A percentile compares a stretch with the other conserved stretches of the same genome.
Conservation (phyloP, 2,329 filamentous ascomycete genomes). For the Curvularia sp. region DNA sequence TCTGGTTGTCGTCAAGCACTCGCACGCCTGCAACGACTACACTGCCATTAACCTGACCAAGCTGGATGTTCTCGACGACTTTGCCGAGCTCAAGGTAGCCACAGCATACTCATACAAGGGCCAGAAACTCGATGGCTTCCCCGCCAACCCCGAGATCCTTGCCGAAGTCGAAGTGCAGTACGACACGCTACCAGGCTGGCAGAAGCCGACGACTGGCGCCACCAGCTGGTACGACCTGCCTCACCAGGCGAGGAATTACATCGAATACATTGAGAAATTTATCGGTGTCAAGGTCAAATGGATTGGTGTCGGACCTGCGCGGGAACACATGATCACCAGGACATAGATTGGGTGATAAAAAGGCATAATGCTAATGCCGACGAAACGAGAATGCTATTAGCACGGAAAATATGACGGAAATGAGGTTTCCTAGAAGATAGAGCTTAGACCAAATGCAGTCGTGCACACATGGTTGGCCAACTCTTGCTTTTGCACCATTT, state of each 20-base stretch:
- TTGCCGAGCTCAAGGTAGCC: slow-evolving; percentile 76
- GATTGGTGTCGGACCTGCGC: slow-evolving; percentile 70
- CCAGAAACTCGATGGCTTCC: slow-evolving; percentile 67
- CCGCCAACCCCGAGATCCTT: slow-evolving; percentile 66
- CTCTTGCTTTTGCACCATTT: background rate
- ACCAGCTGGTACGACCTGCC: slow-evolving; percentile 70
- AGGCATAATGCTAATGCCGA: background rate
- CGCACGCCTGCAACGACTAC: slow-evolving; percentile 70
- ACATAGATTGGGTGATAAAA: slow-evolving; percentile 29
- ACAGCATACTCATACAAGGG: slow-evolving; percentile 71
- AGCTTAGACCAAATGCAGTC: slow-evolving; percentile 12
- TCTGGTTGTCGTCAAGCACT: slow-evolving; percentile 73
- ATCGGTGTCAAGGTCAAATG: slow-evolving; percentile 68
- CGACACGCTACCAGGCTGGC: slow-evolving; percentile 73
- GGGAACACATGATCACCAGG: slow-evolving; percentile 69
- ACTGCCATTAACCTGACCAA: slow-evolving; percentile 69
- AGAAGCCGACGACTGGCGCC: slow-evolving; percentile 66
- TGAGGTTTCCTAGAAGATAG: slow-evolving; percentile 11
- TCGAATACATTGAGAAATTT: slow-evolving; percentile 72
- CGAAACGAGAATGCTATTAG: background rate
- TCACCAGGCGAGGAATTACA: slow-evolving; percentile 68
- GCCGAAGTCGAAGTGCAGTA: slow-evolving; percentile 70
- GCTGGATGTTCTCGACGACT: slow-evolving; percentile 75
- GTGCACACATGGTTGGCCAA: background rate
- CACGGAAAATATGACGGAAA: background rate